Conservation (phyloP, 345 rosid genomes). For the Acer campestre region DNA sequence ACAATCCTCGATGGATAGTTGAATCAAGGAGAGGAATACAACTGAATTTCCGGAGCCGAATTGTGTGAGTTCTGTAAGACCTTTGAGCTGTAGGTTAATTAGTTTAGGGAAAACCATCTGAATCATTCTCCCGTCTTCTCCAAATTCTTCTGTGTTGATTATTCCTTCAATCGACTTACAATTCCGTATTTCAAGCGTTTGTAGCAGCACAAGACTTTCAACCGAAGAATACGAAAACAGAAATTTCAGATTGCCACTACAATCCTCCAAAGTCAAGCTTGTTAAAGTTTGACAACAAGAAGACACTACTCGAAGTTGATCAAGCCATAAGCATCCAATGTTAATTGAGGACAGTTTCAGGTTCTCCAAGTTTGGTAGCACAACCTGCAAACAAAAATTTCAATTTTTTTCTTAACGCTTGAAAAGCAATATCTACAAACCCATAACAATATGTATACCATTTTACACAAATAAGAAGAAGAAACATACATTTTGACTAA, state of each 20-base stretch:
- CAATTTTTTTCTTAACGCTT: not conserved
- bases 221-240: constrained; percentile 5
- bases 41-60: not conserved
- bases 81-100: not conserved
- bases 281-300: constrained; percentile 1
- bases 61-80: not conserved
- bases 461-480: not conserved
- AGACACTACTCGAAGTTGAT: not conserved
- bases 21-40: not conserved
- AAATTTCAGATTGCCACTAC: not conserved
- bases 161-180: constrained; percentile 24
- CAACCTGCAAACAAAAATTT: not conserved
- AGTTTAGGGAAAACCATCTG: constrained; percentile 10
- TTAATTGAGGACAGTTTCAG: not conserved
- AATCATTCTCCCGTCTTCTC: not conserved
- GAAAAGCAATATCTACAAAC: no score
- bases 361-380: constrained; percentile 5
- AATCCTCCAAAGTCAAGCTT: not conserved
- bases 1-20: not conserved
- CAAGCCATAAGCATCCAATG: constrained; percentile 13
- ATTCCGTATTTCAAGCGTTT: not conserved
- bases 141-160: not conserved
- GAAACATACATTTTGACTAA: not conserved
- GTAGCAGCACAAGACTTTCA: constrained; percentile 7
- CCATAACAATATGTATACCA: no score